phyloP scores from a whole-genome alignment of 2,329 filamentous ascomycete genomes.

The Apiospora rasikravindrae region DNA sequence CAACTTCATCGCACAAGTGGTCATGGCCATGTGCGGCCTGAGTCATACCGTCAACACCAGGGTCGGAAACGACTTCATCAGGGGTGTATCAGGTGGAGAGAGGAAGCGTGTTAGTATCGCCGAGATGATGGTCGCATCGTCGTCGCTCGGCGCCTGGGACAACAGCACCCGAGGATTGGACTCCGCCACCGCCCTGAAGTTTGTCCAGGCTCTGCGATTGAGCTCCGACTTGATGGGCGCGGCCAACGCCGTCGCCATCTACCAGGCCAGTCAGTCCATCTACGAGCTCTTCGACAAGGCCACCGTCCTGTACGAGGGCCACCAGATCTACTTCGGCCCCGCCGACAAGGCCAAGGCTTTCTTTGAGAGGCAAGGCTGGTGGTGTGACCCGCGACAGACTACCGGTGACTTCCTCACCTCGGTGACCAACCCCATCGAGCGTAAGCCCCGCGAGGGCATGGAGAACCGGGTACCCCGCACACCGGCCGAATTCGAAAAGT shows the following conservation, averaged over 20 bases:
- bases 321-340: constrained; percentile 77
- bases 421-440: constrained; percentile 68
- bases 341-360: constrained; percentile 63
- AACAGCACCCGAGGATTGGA: constrained; percentile 70
- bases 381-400: constrained; percentile 70
- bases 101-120: constrained; percentile 83
- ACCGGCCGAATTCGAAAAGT: constrained; percentile 68
- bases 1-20: constrained; percentile 67
- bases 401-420: constrained; percentile 74
- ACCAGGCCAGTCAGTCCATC: constrained; percentile 72
- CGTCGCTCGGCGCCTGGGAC: constrained; percentile 49
- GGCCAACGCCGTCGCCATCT: constrained; percentile 71
- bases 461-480: constrained; percentile 69
- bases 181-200: constrained; percentile 74
- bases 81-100: constrained; percentile 74
- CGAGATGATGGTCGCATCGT: constrained; percentile 72
- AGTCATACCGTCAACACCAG: constrained; percentile 75
- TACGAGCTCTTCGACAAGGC: constrained; percentile 80
- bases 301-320: constrained; percentile 75
- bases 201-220: constrained; percentile 69
- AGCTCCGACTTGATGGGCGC: constrained; percentile 67
- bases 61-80: constrained; percentile 76
- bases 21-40: constrained; percentile 75
- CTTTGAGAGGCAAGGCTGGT: constrained; percentile 73
- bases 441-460: constrained; percentile 60